Conservation (phyloP, 176 grass and related monocot genomes). For the Poa pratensis region DNA sequence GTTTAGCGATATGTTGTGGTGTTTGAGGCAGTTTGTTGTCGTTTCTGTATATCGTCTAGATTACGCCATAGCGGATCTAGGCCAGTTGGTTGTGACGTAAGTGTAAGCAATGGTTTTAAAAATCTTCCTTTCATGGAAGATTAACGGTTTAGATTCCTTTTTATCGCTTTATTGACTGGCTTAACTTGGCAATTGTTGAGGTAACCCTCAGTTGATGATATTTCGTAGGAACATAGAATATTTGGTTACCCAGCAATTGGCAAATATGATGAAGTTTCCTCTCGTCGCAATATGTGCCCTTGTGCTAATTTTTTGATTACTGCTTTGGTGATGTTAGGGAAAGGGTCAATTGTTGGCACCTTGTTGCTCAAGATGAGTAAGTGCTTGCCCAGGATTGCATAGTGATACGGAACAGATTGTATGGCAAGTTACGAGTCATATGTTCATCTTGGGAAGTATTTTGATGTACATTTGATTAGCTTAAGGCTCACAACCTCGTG, state of each 20-base stretch:
- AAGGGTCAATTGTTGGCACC: slow-evolving; percentile 18
- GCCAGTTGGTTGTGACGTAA: neutral
- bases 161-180: neutral
- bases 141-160: slow-evolving; percentile 17
- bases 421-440: slow-evolving; percentile 22
- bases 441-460: slow-evolving; percentile 1
- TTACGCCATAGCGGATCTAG: neutral
- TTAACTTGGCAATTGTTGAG: neutral
- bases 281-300: neutral
- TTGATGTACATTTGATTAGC: slow-evolving; percentile 30
- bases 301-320: slow-evolving; percentile 35
- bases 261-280: neutral
- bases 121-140: neutral
- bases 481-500: neutral
- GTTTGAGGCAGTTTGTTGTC: slow-evolving; percentile 17
- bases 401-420: slow-evolving; percentile 9
- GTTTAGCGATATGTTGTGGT: neutral
- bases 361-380: neutral
- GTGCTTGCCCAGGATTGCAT: neutral
- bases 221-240: neutral
- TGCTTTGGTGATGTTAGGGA: slow-evolving; percentile 8
- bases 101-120: neutral
- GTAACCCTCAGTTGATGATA: too few relatives aligned
- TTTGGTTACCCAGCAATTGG: neutral
- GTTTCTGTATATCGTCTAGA: slow-evolving; percentile 18